Conservation (phyloP, 768 basidiomycete genomes). For the Suillus hirtellus region DNA sequence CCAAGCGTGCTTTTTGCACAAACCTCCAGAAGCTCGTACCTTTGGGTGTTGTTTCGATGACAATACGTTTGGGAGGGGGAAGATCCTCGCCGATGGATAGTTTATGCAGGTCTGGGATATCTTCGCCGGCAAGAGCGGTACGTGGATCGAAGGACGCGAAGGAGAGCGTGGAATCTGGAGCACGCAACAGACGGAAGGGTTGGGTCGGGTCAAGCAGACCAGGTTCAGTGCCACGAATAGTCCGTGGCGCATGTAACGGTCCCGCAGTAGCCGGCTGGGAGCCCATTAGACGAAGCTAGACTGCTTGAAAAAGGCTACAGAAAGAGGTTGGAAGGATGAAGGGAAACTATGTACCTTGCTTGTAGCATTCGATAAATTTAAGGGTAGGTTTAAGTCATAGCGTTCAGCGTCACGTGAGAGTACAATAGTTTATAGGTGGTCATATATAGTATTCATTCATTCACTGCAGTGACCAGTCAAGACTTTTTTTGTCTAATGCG, state of each 20-base stretch:
- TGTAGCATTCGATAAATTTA: neutral
- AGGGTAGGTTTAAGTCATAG: neutral
- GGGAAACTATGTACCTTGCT: neutral
- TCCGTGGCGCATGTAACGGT: conserved; percentile 13
- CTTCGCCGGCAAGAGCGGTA: conserved; percentile 49
- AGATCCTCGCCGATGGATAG: conserved; percentile 48
- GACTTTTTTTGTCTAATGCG: too few relatives aligned
- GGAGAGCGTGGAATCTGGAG: conserved; percentile 55
- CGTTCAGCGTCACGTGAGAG: neutral
- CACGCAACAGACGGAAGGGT: conserved; percentile 58
- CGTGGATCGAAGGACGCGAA: conserved; percentile 78
- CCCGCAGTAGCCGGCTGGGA: neutral
- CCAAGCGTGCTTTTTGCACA: conserved; percentile 66
- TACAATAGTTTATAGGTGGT: neutral
- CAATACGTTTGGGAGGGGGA: conserved; percentile 66
- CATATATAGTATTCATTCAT: too few relatives aligned
- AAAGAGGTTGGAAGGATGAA: neutral
- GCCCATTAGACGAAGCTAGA: neutral
- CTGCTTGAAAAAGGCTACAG: neutral
- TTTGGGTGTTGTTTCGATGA: conserved; percentile 64
- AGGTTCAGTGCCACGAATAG: conserved; percentile 48
- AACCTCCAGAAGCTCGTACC: conserved; percentile 70
- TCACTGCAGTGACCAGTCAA: too few relatives aligned
- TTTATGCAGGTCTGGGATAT: conserved; percentile 38
- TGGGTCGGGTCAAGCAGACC: conserved; percentile 69